Percentiles rank a stretch among this genome's conserved stretches.
Conservation (phyloP, 2,329 filamentous ascomycete species). For the Pseudogymnoascus sp. region DNA sequence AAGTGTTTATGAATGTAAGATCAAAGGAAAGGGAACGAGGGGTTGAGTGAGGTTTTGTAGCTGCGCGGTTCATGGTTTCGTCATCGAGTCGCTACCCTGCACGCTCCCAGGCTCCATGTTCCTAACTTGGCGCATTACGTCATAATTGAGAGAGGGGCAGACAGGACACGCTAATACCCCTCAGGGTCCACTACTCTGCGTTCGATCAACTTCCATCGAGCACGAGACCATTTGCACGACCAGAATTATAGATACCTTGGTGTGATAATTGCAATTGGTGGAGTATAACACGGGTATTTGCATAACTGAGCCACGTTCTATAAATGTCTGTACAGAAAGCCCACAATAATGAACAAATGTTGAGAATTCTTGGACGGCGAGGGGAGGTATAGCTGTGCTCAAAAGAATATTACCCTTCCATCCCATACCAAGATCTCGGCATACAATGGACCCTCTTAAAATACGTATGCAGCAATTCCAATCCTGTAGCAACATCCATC, state of each 20-base stretch:
- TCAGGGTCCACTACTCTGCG: constrained; percentile 2
- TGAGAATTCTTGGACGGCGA: background rate
- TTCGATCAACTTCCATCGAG: constrained; percentile 2
- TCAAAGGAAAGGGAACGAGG: background rate
- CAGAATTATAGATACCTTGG: background rate
- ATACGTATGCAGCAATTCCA: background rate
- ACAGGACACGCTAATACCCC: background rate
- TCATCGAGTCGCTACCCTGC: background rate
- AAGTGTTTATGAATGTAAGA: constrained; percentile 4
- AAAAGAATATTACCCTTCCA: background rate
- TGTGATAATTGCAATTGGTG: background rate
- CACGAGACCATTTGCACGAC: background rate
- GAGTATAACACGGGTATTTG: constrained; percentile 2
- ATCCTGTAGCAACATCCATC: background rate
- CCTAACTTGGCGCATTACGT: constrained; percentile 7
- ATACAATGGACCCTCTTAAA: background rate
- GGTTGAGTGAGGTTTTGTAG: background rate
- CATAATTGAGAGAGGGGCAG: background rate
- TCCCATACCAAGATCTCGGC: background rate
- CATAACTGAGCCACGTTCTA: constrained; percentile 2
- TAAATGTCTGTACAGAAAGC: constrained; percentile 1
- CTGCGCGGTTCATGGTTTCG: constrained; percentile 3
- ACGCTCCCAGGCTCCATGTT: background rate
- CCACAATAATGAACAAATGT: constrained; percentile 3
- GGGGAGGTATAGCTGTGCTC: background rate